These are phyloP conservation scores for Claviceps paspali DNA, from an alignment of 2,329 filamentous ascomycete genomes.

Conservation along the genomic window DNA sequence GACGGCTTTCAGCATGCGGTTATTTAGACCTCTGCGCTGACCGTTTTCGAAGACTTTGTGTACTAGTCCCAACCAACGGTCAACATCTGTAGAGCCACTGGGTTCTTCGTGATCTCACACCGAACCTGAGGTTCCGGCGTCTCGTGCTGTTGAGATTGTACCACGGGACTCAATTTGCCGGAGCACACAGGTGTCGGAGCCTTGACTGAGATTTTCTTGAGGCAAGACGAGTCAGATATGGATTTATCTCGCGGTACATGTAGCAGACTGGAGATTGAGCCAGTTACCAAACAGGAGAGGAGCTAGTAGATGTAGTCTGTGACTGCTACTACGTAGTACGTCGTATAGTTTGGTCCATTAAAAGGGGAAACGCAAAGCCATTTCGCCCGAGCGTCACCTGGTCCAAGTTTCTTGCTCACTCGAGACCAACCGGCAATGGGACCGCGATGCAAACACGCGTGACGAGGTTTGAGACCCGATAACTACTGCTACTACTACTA, in stretches of 20 bases:
- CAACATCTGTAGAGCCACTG: conserved; percentile 25
- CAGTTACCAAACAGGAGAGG: no score
- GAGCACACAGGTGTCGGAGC: conserved; percentile 1
- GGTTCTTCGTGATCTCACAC: conserved; percentile 39
- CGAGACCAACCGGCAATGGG: no score
- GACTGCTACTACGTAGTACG: no score
- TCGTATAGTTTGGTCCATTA: conserved; percentile 41
- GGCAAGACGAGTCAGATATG: no score
- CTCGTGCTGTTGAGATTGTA: conserved; percentile 31
- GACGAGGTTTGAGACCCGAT: no score
- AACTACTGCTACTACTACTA: no score
- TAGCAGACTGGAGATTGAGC: no score
- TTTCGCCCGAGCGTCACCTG: no score
- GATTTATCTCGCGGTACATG: no score
- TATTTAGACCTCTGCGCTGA: conserved; percentile 38
- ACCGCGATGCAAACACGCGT: no score
- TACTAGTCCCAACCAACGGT: conserved; percentile 58
- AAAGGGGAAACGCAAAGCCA: no score
- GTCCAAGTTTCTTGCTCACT: no score
- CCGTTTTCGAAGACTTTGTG: conserved; percentile 32
- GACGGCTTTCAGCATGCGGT: conserved; percentile 21
- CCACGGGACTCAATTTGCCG: conserved; percentile 27
- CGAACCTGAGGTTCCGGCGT: conserved; percentile 30
- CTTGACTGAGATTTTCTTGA: neutral
- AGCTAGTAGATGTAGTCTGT: conserved; percentile 52